These are phyloP conservation scores for Arabidopsis hybrid DNA, from an alignment of 441 rosid species.

Conservation along the genomic window DNA sequence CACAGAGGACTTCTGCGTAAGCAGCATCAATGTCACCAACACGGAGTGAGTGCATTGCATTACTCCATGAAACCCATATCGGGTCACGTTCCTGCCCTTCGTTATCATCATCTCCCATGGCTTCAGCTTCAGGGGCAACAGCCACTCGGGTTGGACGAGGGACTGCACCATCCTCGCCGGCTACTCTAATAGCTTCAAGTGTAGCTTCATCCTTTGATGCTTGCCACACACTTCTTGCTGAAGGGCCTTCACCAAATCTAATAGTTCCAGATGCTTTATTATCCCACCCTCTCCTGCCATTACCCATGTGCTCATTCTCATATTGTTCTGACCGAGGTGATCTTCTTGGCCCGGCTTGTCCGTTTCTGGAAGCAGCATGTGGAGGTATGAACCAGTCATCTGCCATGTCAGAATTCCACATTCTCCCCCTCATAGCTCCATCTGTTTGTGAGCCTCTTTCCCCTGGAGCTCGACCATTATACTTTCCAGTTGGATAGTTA, in stretches of 20 bases:
- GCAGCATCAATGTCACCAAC: constrained; percentile 92
- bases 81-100: constrained; percentile 79
- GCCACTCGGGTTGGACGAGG: constrained; percentile 62
- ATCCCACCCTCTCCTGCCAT: constrained; percentile 83
- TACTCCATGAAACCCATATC: constrained; percentile 89
- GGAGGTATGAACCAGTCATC: constrained; percentile 82
- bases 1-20: constrained; percentile 79
- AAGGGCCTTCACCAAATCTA: constrained; percentile 97
- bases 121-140: constrained; percentile 91
- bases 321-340: constrained; percentile 79
- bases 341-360: constrained; percentile 73
- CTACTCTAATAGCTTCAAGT: constrained; percentile 96
- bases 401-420: constrained; percentile 78
- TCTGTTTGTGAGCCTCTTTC: constrained; percentile 84
- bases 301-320: constrained; percentile 72
- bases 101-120: constrained; percentile 81
- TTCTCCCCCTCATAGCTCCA: constrained; percentile 66
- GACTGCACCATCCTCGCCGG: constrained; percentile 78
- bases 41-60: constrained; percentile 92
- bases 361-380: constrained; percentile 73
- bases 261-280: constrained; percentile 74
- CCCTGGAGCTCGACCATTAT: constrained; percentile 69
- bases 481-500: constrained; percentile 74
- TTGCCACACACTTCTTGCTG: constrained; percentile 99
- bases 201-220: constrained; percentile 99